Evolutionary conservation across 2,329 filamentous ascomycete genomes (phyloP).

Genomic region (Phyllosticta citrichinensis): DNA sequence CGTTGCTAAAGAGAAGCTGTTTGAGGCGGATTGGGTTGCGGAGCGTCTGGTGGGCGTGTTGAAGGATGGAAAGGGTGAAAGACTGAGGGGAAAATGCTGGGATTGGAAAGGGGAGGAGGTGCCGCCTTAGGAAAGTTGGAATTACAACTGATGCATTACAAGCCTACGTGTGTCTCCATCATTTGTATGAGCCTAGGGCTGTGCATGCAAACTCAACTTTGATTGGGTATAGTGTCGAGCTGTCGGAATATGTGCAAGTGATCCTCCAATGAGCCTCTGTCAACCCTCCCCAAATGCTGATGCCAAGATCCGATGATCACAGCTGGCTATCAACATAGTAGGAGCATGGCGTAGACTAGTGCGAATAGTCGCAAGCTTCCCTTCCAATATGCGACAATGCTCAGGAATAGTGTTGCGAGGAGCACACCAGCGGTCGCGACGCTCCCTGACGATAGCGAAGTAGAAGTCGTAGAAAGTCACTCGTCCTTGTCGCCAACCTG

Average conservation of each 20-base stretch:
- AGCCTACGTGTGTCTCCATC: no score
- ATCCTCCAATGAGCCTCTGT: background rate
- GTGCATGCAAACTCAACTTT: background rate
- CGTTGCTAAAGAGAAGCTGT: slow-evolving; percentile 52
- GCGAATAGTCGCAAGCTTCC: background rate
- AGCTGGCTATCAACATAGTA: background rate
- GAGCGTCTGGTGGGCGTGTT: slow-evolving; percentile 54
- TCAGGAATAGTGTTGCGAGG: background rate
- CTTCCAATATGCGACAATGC: slow-evolving; percentile 1
- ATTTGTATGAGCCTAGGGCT: background rate
- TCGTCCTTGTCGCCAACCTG: slow-evolving; percentile 29
- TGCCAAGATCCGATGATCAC: background rate
- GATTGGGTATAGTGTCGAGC: slow-evolving; percentile 9
- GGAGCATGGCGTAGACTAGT: background rate
- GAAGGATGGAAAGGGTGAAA: slow-evolving; percentile 45
- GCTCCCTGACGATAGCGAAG: background rate
- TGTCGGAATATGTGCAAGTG: background rate
- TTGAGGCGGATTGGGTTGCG: slow-evolving; percentile 56
- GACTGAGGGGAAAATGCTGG: slow-evolving; percentile 31
- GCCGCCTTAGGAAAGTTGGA: slow-evolving; percentile 18
- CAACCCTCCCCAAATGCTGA: background rate
- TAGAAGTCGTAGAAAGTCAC: background rate
- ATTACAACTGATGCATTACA: no score
- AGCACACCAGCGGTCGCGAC: background rate
- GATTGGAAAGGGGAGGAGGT: slow-evolving; percentile 32